phyloP scores from a whole-genome alignment of 441 rosid species.

The Omphalea diandra region DNA sequence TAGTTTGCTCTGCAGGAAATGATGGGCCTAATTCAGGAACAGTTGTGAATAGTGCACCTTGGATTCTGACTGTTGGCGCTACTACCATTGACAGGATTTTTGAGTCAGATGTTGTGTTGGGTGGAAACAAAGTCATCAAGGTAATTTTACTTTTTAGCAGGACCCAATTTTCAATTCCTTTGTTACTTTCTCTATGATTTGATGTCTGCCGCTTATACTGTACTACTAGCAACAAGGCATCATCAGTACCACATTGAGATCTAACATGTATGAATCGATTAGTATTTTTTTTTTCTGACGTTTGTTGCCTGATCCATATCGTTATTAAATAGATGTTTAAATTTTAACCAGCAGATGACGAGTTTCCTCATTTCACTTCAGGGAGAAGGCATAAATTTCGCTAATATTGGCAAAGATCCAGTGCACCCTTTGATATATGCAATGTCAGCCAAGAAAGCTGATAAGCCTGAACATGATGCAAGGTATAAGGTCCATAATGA shows the following conservation, averaged over 20 bases:
- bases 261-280: too few relatives aligned
- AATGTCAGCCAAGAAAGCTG: slow-evolving; percentile 45
- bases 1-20: slow-evolving; percentile 83
- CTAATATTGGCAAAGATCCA: slow-evolving; percentile 44
- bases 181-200: neutral
- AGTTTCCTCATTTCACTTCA: slow-evolving; percentile 25
- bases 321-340: neutral
- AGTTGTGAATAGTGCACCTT: slow-evolving; percentile 66
- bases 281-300: too few relatives aligned
- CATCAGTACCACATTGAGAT: too few relatives aligned
- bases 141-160: slow-evolving; percentile 26
- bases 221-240: neutral
- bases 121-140: slow-evolving; percentile 56
- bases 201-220: neutral
- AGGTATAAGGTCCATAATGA: slow-evolving; percentile 34
- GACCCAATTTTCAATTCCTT: neutral
- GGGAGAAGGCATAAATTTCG: slow-evolving; percentile 75
- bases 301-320: neutral
- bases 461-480: slow-evolving; percentile 38
- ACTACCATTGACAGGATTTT: slow-evolving; percentile 78
- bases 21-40: slow-evolving; percentile 54
- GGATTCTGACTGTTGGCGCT: slow-evolving; percentile 85
- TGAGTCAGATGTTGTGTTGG: slow-evolving; percentile 61
- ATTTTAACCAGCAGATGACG: neutral
- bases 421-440: slow-evolving; percentile 51